These are phyloP conservation scores for Coniophora puteana DNA, from an alignment of 1,284 basidiomycete genomes.

Conservation along the genomic window DNA sequence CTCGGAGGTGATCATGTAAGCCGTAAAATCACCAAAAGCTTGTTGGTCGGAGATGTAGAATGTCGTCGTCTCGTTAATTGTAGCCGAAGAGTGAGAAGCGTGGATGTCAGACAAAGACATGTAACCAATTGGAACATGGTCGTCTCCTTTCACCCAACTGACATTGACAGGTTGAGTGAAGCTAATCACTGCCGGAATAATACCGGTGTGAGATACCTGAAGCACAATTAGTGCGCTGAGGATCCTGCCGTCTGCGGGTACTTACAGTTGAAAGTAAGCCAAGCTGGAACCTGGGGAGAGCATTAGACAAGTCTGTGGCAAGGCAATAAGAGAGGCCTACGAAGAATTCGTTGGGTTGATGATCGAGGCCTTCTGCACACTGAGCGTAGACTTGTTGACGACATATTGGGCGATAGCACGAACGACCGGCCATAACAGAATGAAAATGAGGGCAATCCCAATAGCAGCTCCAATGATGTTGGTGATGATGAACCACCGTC, in stretches of 20 bases:
- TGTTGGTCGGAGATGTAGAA: conserved; percentile 52
- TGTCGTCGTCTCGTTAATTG: conserved; percentile 51
- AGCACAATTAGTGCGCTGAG: not conserved
- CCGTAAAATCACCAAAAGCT: conserved; percentile 56
- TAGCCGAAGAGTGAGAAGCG: conserved; percentile 49
- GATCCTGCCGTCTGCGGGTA: conserved; percentile 1
- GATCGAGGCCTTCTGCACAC: conserved; percentile 49
- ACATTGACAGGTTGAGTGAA: conserved; percentile 53
- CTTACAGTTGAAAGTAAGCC: too few species aligned
- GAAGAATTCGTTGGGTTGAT: conserved; percentile 46
- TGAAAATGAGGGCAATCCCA: conserved; percentile 59
- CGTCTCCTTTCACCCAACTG: conserved; percentile 48
- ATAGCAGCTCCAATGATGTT: conserved; percentile 35
- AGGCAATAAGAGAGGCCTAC: conserved; percentile 33
- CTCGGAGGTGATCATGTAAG: conserved; percentile 58
- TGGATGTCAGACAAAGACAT: conserved; percentile 43
- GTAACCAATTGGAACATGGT: conserved; percentile 43
- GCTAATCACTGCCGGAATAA: conserved; percentile 52
- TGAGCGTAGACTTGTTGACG: conserved; percentile 49
- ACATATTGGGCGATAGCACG: conserved; percentile 60
- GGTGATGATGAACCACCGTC: conserved; percentile 44
- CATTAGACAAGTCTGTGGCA: conserved; percentile 1
- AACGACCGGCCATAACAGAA: conserved; percentile 62
- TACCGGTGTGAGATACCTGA: conserved; percentile 60
- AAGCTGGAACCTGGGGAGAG: too few species aligned